Evolutionary conservation across 768 basidiomycete species (phyloP).

Genomic region (Rhodotorula babjevae): DNA sequence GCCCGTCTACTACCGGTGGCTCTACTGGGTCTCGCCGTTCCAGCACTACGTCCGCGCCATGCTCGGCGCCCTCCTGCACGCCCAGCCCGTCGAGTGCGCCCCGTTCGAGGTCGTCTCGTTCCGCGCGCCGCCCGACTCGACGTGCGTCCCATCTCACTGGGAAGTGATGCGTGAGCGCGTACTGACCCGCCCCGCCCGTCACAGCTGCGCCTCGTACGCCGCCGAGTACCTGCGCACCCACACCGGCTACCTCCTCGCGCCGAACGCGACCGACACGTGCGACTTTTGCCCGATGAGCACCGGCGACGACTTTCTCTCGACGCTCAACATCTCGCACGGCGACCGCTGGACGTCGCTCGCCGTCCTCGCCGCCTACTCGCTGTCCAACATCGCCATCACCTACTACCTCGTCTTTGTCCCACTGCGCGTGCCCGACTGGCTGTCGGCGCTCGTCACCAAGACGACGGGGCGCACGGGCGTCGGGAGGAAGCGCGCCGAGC

Average conservation of each 20-base stretch:
- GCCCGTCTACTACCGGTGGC: conserved; percentile 44
- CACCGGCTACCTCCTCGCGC: conserved; percentile 56
- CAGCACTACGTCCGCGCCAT: conserved; percentile 45
- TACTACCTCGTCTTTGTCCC: conserved; percentile 34
- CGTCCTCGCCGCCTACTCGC: conserved; percentile 28
- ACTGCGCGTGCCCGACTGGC: not conserved
- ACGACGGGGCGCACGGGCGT: too few relatives aligned
- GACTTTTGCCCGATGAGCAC: conserved; percentile 29
- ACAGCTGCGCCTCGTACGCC: conserved; percentile 55
- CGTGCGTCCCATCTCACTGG: conserved; percentile 39
- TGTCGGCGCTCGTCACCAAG: not conserved
- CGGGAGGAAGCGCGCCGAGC: not conserved
- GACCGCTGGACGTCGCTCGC: conserved; percentile 21
- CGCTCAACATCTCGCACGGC: conserved; percentile 24
- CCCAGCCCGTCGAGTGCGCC: conserved; percentile 53
- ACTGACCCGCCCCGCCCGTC: not conserved
- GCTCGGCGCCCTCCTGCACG: conserved; percentile 44
- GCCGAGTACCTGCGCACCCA: conserved; percentile 52
- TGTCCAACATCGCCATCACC: conserved; percentile 24
- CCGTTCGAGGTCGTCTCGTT: conserved; percentile 61
- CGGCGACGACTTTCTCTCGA: conserved; percentile 34
- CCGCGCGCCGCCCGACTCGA: conserved; percentile 54
- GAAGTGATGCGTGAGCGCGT: not conserved
- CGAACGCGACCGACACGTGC: conserved; percentile 6
- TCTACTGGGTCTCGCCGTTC: conserved; percentile 49